phyloP scores from a whole-genome alignment of 352 stramenopile species.

The Phytophthora ramorum region DNA sequence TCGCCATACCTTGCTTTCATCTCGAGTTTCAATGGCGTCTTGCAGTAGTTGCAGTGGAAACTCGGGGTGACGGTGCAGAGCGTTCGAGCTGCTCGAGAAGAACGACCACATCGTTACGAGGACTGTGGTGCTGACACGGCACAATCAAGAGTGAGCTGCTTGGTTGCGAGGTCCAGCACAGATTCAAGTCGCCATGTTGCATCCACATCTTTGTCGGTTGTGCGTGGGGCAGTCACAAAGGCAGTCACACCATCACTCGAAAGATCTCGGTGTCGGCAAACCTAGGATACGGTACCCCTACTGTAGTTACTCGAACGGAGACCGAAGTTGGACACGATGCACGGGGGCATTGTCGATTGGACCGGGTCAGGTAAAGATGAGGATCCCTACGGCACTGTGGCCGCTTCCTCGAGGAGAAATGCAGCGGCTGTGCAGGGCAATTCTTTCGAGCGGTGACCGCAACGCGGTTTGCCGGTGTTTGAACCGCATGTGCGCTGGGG shows the following conservation, averaged over 20 bases:
- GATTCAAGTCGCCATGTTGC: slow-evolving; percentile 2
- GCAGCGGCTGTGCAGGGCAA: neutral
- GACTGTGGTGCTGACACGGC: neutral
- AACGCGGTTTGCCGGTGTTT: neutral
- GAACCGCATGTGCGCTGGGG: neutral
- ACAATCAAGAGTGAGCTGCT: slow-evolving; percentile 13
- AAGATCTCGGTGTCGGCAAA: too few species aligned
- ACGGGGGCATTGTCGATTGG: neutral
- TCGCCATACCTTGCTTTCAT: slow-evolving; percentile 17
- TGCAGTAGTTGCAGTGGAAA: slow-evolving; percentile 26
- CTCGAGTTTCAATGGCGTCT: slow-evolving; percentile 21
- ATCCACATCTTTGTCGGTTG: slow-evolving; percentile 20
- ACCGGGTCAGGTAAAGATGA: neutral
- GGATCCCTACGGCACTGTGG: neutral
- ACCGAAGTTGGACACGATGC: neutral
- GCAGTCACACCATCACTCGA: slow-evolving; percentile 10
- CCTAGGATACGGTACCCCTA: too few species aligned
- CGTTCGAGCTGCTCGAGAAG: neutral
- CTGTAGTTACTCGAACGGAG: too few species aligned
- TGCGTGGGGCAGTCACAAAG: neutral
- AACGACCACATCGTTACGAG: slow-evolving; percentile 17
- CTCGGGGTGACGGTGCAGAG: slow-evolving; percentile 3
- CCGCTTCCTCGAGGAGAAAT: neutral
- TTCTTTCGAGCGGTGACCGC: neutral
- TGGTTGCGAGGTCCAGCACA: neutral